Base-by-base conservation (phyloP, 495 filamentous ascomycete species). In the Cercophora sp. region DNA sequence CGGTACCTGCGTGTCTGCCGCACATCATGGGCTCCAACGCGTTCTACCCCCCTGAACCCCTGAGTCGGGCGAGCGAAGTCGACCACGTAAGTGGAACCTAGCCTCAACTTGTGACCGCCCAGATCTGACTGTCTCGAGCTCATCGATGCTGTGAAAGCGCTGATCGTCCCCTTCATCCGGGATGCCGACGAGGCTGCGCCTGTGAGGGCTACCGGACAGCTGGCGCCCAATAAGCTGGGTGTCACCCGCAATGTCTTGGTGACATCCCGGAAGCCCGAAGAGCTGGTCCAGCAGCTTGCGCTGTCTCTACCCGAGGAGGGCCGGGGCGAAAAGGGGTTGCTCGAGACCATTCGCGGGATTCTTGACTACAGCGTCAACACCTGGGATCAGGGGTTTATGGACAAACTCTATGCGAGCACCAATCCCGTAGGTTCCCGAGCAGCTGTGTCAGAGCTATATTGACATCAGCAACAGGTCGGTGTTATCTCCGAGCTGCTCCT, bases 341-440 rank as follows among this genome's bases (percentile, higher is more conserved):
- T 92, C 18, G 65, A 79, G 19, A 70, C 80, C 2, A 74, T 92
- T 23, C 70, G 81, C 54, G 78, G 82, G 57, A 73, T 94, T 26
- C 74, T 96, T 46, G 75, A 79, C 46, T 88, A 93, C 72, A 87
- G 83, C 42, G 92, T 96, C 60, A 97, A 97, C 69, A 96, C 92
- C 26, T 97, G 92, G 91, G 86, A 92, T 66, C 89, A 91, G 62
- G 93, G 91, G 6, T 96, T 98, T 70, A 69, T 96, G 65, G 89
- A 96, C 69, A 95, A 96, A 73, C 73, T 96, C 26, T 96, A 96
- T 67, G 85, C 85, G 18, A 85, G 82, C 44, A 93, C 88, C 22
- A 91, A 93, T 68, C 84, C 91, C 13, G 87, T 85, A 57, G 31
- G 78, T 60, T 27, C 13, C 16, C 15, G 8, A 18, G 15, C 31